Evolutionary conservation across 2,329 filamentous ascomycete species (phyloP), one percentile per base, ranked within the genome.

Genomic region (Apiospora pterosperma): DNA sequence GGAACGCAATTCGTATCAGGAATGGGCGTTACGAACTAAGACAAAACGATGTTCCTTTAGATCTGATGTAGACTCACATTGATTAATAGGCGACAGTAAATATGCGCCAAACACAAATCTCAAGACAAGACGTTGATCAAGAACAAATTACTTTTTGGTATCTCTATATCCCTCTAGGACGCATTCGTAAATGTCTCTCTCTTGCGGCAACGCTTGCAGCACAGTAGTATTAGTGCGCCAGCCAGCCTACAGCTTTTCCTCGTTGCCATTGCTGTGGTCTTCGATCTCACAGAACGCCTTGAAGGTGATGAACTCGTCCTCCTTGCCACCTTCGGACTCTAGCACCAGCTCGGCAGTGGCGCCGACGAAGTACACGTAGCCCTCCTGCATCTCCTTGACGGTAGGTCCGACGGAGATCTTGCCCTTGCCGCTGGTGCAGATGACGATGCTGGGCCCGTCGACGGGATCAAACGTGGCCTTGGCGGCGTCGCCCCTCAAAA

Each of bases 281-380:
- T 83, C 78, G 66, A 97, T 83, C 81, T 97, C 94, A 73, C 93
- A 97, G 76, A 97, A 97, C 0, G 95, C 96, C 81, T 94, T 96
- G 82, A 96, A 99, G 0, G 91, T 94, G 31, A 91, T 90, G 69
- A 98, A 90, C 63, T 90, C 87, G 64, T 93, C 90, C 31, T 88
- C 88, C 0, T 83, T 79, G 0, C 75, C 83, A 1, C 80, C 81
- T 59, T 82, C 82, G 14, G 85, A 92, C 80, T 97, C 90, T 61
- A 98, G 79, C 3, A 95, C 85, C 39, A 91, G 84, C 78, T 96
- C 91, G 0, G 96, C 94, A 21, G 91, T 94, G 2, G 96, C 91
- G 2, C 96, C 96, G 4, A 97, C 92, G 73, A 94, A 95, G 77
- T 88, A 94, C 36, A 94, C 90, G 73, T 90, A 89, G 0, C 92